Evolutionary conservation across 2,329 filamentous ascomycete genomes (phyloP), one percentile per base, ranked within the genome.

Genomic region (Tolypocladium tundrense): DNA sequence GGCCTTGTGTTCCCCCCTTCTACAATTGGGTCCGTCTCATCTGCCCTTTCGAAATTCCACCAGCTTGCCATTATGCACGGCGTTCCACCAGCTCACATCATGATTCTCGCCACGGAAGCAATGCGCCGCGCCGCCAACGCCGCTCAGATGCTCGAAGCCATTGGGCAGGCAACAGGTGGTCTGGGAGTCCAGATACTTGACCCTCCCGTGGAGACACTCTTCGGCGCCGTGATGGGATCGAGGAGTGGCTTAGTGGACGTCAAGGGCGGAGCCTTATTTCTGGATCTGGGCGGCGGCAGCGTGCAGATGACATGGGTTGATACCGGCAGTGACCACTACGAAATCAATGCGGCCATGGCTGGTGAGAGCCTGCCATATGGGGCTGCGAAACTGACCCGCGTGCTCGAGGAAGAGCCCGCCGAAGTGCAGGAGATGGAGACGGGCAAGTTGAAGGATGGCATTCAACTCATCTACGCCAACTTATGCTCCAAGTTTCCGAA

Each of bases 91-190:
- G 64, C 72, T 40, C 85, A 91, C 62, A 82, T 93, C 60, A 81
- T 83, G 24, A 82, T 96, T 11, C 83, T 97, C 48, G 92, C 91
- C 24, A 97, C 92, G 0, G 92, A 96, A 71, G 92, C 92, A 4
- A 94, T 92, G 69, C 85, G 92, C 51, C 89, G 85, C 31, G 90
- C 92, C 7, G 72, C 81, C 59, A 97, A 97, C 67, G 85, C 86
- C 0, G 76, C 76, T 24, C 80, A 84, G 1, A 90, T 94, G 72
- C 77, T 89, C 1, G 69, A 74, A 0, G 78, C 80, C 39, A 92
- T 97, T 61, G 76, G 79, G 50, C 69, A 77, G 3, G 75, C 76
- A 2, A 87, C 86, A 0, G 72, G 73, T 2, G 88, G 85, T 1
- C 85, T 91, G 73, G 76, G 77, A 1, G 88, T 96, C 1, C 79